Conservation (phyloP, 148 eudicot genomes). For the Vaccinium darrowii region DNA sequence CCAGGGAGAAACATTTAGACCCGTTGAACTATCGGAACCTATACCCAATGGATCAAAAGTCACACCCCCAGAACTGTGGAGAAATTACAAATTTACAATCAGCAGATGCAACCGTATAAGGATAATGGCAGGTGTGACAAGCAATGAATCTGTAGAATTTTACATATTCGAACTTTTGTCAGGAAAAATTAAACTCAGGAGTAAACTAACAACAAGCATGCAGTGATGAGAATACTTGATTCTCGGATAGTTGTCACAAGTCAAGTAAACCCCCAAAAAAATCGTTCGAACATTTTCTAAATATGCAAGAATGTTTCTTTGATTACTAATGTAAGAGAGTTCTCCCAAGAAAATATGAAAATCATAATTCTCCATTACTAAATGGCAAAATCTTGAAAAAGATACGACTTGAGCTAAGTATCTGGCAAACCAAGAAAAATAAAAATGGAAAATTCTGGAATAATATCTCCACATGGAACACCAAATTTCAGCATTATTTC, state of each 20-base stretch:
- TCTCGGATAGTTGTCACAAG: neutral
- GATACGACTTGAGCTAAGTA: neutral
- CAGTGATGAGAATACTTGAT: neutral
- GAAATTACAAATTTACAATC: constrained; percentile 1
- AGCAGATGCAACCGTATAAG: constrained; percentile 9
- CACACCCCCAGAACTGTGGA: constrained; percentile 49
- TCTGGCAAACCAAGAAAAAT: neutral
- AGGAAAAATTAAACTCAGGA: neutral
- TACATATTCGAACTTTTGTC: neutral
- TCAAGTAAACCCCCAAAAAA: neutral
- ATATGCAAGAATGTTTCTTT: neutral
- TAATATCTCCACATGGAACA: neutral
- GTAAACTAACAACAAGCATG: neutral
- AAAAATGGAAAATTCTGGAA: neutral
- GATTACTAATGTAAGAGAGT: neutral
- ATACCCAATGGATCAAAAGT: constrained; percentile 88
- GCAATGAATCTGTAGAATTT: neutral
- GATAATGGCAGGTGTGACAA: neutral
- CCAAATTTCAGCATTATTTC: neutral
- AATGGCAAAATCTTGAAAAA: neutral
- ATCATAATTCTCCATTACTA: neutral
- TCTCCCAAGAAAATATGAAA: neutral
- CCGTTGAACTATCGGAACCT: constrained; percentile 45
- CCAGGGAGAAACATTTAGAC: constrained; percentile 55
- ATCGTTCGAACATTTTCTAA: neutral